Percentiles rank a stretch among this genome's conserved stretches.
phyloP scores from a whole-genome alignment of 2,329 filamentous ascomycete genomes.

The Colletotrichum higginsianum region DNA sequence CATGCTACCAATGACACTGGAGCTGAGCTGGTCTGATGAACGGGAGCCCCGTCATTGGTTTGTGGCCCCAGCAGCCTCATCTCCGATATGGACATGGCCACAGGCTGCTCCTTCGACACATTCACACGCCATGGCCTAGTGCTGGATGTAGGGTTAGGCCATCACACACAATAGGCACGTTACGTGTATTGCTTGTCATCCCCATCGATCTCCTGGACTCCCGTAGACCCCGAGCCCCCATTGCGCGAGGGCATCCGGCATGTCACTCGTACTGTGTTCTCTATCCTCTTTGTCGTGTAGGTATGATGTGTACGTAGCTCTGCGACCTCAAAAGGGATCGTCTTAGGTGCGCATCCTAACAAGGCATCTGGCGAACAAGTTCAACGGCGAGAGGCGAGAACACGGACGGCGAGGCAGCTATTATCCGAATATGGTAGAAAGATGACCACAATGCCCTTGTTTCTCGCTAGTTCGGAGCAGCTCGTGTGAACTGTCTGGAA shows the following conservation, averaged over 20 bases:
- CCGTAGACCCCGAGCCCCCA: not conserved
- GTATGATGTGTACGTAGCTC: too few species aligned
- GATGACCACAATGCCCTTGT: not conserved
- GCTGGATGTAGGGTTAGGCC: not conserved
- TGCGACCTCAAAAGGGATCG: too few species aligned
- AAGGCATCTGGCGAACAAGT: too few species aligned
- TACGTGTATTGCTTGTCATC: not conserved
- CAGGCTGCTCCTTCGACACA: not conserved
- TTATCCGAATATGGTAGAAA: too few species aligned
- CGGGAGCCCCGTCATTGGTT: slow-evolving; percentile 9
- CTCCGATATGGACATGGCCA: not conserved
- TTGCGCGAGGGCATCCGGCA: not conserved
- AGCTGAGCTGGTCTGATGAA: not conserved
- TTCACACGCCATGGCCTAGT: not conserved
- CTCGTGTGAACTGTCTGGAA: slow-evolving; percentile 16
- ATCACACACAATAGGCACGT: not conserved
- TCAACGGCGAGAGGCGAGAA: slow-evolving; percentile 10
- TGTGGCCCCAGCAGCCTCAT: not conserved
- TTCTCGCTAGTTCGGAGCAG: slow-evolving; percentile 25
- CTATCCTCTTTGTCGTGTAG: too few species aligned
- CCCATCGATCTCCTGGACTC: slow-evolving; percentile 1
- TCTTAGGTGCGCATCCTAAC: too few species aligned
- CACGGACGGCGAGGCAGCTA: not conserved
- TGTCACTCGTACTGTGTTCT: not conserved
- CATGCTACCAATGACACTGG: slow-evolving; percentile 12